A percentile compares a stretch with the other conserved stretches of the same genome.
These are phyloP conservation scores for Aspergillus calidoustus DNA, from an alignment of 2,329 filamentous ascomycete species.

Conservation along the genomic window DNA sequence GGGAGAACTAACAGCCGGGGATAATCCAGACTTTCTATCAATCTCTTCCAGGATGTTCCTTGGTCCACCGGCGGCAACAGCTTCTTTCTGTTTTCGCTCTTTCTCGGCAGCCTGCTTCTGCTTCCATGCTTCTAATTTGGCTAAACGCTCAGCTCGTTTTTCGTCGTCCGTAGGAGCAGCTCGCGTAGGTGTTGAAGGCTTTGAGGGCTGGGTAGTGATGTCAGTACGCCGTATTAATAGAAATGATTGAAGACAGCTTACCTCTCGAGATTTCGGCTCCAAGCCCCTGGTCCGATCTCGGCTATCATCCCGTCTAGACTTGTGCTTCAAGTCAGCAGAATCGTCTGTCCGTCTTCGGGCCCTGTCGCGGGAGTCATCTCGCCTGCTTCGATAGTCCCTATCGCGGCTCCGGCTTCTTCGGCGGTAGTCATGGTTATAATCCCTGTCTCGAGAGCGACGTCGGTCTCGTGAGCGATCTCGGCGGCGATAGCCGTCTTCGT, in stretches of 20 bases:
- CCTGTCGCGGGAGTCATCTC: slow-evolving; percentile 74
- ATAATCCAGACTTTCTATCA: slow-evolving; percentile 68
- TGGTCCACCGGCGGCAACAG: slow-evolving; percentile 65
- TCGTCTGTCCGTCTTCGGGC: slow-evolving; percentile 67
- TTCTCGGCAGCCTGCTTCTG: slow-evolving; percentile 79
- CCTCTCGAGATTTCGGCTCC: slow-evolving; percentile 60
- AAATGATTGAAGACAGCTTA: slow-evolving; percentile 43
- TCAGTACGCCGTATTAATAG: neutral
- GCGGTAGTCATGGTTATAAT: slow-evolving; percentile 62
- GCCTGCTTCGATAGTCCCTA: slow-evolving; percentile 69
- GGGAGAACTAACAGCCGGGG: slow-evolving; percentile 58
- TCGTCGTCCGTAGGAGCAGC: slow-evolving; percentile 68
- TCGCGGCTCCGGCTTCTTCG: slow-evolving; percentile 72
- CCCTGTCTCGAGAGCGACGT: slow-evolving; percentile 61
- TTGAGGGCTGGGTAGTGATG: slow-evolving; percentile 52
- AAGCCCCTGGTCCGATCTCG: slow-evolving; percentile 60
- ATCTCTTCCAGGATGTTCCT: slow-evolving; percentile 73
- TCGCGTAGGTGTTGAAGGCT: slow-evolving; percentile 51
- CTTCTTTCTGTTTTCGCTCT: slow-evolving; percentile 72
- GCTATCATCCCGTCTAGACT: slow-evolving; percentile 69
- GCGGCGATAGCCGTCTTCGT: slow-evolving; percentile 68
- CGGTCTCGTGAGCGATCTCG: slow-evolving; percentile 69
- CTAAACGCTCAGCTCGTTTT: slow-evolving; percentile 78
- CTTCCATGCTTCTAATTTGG: slow-evolving; percentile 89
- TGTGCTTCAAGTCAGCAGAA: slow-evolving; percentile 71